These are phyloP conservation scores for Lecanoromycetidae sp. DNA, from an alignment of 2,329 filamentous ascomycete genomes.

Conservation along the genomic window DNA sequence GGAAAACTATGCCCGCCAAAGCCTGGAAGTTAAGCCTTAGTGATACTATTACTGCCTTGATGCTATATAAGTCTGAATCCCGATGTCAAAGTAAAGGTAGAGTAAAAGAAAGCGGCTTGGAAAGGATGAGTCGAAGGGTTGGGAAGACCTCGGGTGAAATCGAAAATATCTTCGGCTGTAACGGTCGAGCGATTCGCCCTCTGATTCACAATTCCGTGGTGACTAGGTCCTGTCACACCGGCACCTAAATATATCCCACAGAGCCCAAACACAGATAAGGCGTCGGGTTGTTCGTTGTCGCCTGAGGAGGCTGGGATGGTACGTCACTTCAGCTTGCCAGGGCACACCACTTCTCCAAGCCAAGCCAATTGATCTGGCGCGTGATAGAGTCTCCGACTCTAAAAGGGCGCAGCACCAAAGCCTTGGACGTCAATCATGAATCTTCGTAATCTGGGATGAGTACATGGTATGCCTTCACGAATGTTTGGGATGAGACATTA, in stretches of 20 bases:
- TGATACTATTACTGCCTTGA: too few relatives aligned
- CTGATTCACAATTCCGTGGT: not conserved
- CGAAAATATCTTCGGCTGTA: not conserved
- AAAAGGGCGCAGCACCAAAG: too few relatives aligned
- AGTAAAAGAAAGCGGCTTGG: not conserved
- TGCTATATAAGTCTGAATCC: too few relatives aligned
- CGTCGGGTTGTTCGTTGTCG: not conserved
- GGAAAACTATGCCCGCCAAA: too few relatives aligned
- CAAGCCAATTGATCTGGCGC: too few relatives aligned
- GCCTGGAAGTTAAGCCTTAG: too few relatives aligned
- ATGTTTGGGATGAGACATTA: not conserved
- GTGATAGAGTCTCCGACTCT: too few relatives aligned
- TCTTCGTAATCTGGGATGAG: not conserved
- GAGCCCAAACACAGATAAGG: not conserved
- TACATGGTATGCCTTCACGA: not conserved
- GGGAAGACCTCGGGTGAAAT: not conserved
- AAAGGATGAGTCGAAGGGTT: not conserved
- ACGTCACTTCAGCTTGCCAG: conserved; percentile 10
- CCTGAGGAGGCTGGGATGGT: not conserved
- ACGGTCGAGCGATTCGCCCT: not conserved
- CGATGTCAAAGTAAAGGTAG: too few relatives aligned
- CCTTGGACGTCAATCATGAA: too few relatives aligned
- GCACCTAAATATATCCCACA: conserved; percentile 1
- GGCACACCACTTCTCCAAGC: too few relatives aligned
- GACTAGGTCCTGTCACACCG: not conserved